Evolutionary conservation across 2,329 filamentous ascomycete species (phyloP), one percentile per base, ranked within the genome.

Genomic region (Aspergillus sp.): DNA sequence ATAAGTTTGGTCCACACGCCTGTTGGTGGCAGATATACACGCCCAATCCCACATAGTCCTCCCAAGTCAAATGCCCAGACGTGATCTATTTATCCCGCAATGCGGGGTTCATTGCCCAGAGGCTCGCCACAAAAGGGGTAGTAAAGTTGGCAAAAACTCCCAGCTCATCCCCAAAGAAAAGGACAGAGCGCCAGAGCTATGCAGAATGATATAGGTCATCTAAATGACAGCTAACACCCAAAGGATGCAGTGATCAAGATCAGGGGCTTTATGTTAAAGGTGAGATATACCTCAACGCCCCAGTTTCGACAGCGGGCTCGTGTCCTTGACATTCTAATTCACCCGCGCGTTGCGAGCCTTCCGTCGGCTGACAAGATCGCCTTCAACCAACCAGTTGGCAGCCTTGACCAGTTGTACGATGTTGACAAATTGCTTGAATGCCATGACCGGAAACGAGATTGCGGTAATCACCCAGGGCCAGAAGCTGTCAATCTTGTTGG

Each of bases 391-490:
- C 88, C 91, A 96, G 70, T 86, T 87, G 76, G 91, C 93, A 6
- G 95, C 95, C 77, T 97, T 96, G 70, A 96, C 85, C 67, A 99
- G 83, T 80, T 99, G 95, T 48, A 98, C 84, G 51, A 97, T 83
- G 70, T 99, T 99, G 82, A 98, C 91, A 69, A 89, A 83, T 74
- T 99, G 95, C 83, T 99, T 99, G 66, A 87, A 82, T 22, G 86
- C 80, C 93, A 98, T 98, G 72, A 97, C 81, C 12, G 93, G 93
- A 65, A 89, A 86, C 68, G 90, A 93, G 66, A 96, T 77, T 24
- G 86, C 85, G 45, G 90, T 89, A 62, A 98, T 82, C 50, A 95
- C 83, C 95, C 89, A 92, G 0, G 90, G 89, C 68, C 86, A 76
- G 62, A 82, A 84, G 60, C 87, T 89, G 70, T 90, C 88, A 82